These are phyloP conservation scores for Bruguiera parviflora DNA, from an alignment of 345 rosid species.

Conservation along the genomic window DNA sequence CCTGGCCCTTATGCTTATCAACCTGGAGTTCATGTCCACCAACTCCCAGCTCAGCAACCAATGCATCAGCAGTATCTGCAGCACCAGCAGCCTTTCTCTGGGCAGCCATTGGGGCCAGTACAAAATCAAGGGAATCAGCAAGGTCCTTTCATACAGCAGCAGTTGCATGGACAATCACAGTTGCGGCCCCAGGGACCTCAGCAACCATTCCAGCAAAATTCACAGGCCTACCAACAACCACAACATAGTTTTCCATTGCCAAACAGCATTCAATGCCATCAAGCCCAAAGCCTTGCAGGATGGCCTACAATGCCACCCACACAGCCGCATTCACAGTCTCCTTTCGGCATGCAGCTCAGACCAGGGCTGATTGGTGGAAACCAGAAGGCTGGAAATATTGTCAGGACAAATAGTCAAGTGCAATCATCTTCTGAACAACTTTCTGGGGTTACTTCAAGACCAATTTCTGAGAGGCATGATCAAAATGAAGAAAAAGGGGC, in stretches of 20 bases:
- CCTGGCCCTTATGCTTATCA: constrained; percentile 38
- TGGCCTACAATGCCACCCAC: constrained; percentile 31
- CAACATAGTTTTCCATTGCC: constrained; percentile 37
- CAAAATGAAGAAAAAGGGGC: constrained; percentile 24
- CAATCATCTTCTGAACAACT: constrained; percentile 27
- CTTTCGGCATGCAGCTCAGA: constrained; percentile 30
- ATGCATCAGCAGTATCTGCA: constrained; percentile 42
- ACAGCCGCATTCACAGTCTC: constrained; percentile 34
- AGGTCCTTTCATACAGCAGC: constrained; percentile 39
- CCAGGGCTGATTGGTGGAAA: constrained; percentile 28
- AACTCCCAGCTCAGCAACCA: constrained; percentile 39
- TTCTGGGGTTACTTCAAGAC: constrained; percentile 25
- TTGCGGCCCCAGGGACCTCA: constrained; percentile 39
- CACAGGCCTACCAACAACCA: constrained; percentile 35
- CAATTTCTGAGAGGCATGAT: constrained; percentile 25
- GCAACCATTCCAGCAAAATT: constrained; percentile 29
- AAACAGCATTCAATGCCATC: constrained; percentile 29
- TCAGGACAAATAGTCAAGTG: constrained; percentile 26
- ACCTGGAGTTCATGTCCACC: constrained; percentile 39
- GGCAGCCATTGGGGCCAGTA: constrained; percentile 34
- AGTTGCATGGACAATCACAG: constrained; percentile 39
- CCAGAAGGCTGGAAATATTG: constrained; percentile 29
- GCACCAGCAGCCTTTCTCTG: constrained; percentile 46
- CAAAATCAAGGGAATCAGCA: constrained; percentile 43
- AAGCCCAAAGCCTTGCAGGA: constrained; percentile 31